Evolutionary conservation across 129 eudicot genomes (phyloP).

Genomic region (Flaveria trinervia): DNA sequence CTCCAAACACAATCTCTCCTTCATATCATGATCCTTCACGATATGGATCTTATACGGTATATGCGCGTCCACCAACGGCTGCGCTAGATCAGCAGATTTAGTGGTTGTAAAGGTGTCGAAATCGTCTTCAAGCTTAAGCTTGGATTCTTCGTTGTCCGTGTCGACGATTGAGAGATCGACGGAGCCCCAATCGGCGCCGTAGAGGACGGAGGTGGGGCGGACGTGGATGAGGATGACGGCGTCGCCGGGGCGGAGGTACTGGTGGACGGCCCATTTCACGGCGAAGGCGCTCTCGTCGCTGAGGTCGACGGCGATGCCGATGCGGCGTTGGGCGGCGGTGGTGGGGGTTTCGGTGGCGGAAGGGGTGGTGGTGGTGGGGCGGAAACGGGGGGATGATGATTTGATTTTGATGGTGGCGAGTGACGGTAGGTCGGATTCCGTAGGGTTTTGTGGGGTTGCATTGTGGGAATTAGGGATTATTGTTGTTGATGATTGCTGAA

Average conservation of each 20-base stretch:
- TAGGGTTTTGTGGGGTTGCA: constrained; percentile 47
- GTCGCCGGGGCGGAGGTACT: constrained; percentile 93
- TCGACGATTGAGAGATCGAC: constrained; percentile 59
- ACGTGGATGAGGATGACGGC: constrained; percentile 89
- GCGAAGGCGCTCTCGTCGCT: constrained; percentile 88
- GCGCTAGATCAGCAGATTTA: constrained; percentile 67
- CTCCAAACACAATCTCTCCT: constrained; percentile 86
- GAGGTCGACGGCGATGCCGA: constrained; percentile 94
- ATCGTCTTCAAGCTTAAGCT: constrained; percentile 69
- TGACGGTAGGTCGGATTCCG: constrained; percentile 70
- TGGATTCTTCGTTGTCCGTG: constrained; percentile 41
- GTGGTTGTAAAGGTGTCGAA: constrained; percentile 72
- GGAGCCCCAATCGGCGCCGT: constrained; percentile 98
- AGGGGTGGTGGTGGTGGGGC: constrained; percentile 50
- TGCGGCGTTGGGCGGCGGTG: constrained; percentile 71
- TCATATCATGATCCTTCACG: constrained; percentile 94
- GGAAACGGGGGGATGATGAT: constrained; percentile 78
- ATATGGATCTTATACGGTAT: constrained; percentile 90
- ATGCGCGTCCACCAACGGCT: constrained; percentile 75
- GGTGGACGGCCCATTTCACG: constrained; percentile 89
- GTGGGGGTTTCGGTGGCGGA: constrained; percentile 73
- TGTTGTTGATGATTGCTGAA: no score
- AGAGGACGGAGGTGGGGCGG: constrained; percentile 92
- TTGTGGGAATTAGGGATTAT: constrained; percentile 21
- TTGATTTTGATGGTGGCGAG: constrained; percentile 76